Evolutionary conservation across 2,329 filamentous ascomycete genomes (phyloP), one percentile per base, ranked within the genome.

Genomic region (Trichoderma brevicompactum): DNA sequence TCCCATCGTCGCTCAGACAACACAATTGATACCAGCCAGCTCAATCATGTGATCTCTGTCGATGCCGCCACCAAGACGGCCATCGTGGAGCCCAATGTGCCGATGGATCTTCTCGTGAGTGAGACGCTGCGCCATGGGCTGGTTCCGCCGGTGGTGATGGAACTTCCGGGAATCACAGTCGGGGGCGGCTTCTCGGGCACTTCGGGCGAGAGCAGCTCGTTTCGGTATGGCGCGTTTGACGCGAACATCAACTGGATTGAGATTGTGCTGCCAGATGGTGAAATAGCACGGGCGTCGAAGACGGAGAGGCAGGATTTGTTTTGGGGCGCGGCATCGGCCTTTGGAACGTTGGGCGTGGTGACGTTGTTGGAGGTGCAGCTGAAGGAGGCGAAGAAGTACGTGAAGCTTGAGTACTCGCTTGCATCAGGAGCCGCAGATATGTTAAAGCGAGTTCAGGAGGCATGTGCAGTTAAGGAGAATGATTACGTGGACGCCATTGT

Each of bases 401-500:
- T 91, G 4, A 80, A 87, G 70, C 69, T 89, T 67, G 82, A 82
- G 46, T 89, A 90, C 68, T 77, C 81, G 40, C 80, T 84, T 0
- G 72, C 75, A 1, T 76, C 75, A 32, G 79, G 79, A 4, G 73
- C 80, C 3, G 67, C 73, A n/a, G 74, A 76, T 56, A 74, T 79
- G 60, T 69, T 77, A 36, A 69, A 74, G n/a, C 78, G 78, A 34
- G 79, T 89, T 40, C 76, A 82, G 62, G 74, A 80, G 2, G 80
- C 79, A 65, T 76, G 78, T 0, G 74, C 68, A 0, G 75, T 78
- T n/a, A 63, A 72, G 0, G 71, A 74, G 0, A 79, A 82, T 36
- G 88, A 92, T 67, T 93, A 88, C 69, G 80, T 94, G 2, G 90
- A 92, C 66, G 89, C 83, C 1, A 89, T 92, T 49, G 78, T 87